A percentile compares a stretch with the other conserved stretches of the same genome.
These are phyloP conservation scores for Pseudogymnoascus sp. DNA, from an alignment of 2,329 filamentous ascomycete species.

Conservation along the genomic window DNA sequence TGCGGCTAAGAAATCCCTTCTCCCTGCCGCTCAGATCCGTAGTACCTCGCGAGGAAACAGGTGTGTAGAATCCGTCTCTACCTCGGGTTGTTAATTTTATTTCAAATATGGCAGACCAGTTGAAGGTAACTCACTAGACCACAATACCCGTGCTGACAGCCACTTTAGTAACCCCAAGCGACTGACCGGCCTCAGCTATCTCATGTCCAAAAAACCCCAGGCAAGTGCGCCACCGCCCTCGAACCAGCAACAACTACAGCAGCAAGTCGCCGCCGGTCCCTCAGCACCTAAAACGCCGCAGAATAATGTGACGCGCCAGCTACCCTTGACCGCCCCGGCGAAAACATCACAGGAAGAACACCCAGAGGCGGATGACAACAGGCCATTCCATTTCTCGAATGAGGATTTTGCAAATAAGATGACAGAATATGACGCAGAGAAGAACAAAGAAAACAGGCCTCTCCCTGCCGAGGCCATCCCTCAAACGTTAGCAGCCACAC, in stretches of 20 bases:
- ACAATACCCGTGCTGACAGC: not conserved
- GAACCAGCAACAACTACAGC: not conserved
- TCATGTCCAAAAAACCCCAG: not conserved
- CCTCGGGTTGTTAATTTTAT: not conserved
- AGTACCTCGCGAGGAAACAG: constrained; percentile 14
- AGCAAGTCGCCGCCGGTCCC: not conserved
- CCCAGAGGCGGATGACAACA: constrained; percentile 1
- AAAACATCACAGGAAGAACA: not conserved
- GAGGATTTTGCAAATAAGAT: not conserved
- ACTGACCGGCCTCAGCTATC: not conserved
- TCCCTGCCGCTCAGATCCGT: constrained; percentile 17
- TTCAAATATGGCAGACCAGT: not conserved
- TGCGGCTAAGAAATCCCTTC: constrained; percentile 10
- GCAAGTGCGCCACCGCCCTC: not conserved
- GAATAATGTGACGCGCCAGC: not conserved
- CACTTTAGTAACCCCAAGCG: not conserved
- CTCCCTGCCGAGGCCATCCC: not conserved
- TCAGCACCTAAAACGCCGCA: not conserved
- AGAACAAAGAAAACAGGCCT: constrained; percentile 28
- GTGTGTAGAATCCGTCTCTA: constrained; percentile 12
- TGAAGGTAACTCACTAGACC: not conserved
- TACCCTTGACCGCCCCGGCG: not conserved
- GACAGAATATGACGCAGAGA: constrained; percentile 15
- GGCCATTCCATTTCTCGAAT: no score
- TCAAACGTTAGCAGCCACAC: not conserved